Evolutionary conservation across 2,329 filamentous ascomycete species (phyloP).

Genomic region (Chaetothyriales sp.): DNA sequence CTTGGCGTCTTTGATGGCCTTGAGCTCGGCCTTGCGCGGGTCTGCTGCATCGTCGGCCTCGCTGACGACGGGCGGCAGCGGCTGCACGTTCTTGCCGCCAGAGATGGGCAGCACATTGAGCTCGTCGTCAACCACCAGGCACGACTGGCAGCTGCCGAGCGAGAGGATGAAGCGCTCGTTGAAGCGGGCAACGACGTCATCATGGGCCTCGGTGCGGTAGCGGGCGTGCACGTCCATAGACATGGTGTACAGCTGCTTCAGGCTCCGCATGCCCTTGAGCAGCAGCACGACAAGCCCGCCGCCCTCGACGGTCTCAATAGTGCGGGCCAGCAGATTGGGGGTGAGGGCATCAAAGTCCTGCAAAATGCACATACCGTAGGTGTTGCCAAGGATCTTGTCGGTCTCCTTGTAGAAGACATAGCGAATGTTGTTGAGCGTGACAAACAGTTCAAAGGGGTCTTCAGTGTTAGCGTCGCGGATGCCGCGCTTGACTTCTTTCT

Average conservation of each 20-base stretch:
- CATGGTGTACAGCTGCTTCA: slow-evolving; percentile 93
- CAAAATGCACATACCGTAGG: slow-evolving; percentile 94
- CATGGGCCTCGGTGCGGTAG: slow-evolving; percentile 91
- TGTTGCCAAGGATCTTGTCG: slow-evolving; percentile 95
- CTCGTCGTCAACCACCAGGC: slow-evolving; percentile 93
- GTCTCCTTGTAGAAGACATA: slow-evolving; percentile 99
- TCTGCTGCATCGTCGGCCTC: slow-evolving; percentile 60
- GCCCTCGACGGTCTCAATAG: slow-evolving; percentile 94
- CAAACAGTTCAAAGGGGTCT: slow-evolving; percentile 94
- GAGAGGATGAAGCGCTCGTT: slow-evolving; percentile 96
- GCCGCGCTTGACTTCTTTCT: slow-evolving; percentile 92
- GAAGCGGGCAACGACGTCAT: slow-evolving; percentile 88
- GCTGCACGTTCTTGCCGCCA: slow-evolving; percentile 77
- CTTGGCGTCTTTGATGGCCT: slow-evolving; percentile 73
- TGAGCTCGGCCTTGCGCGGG: slow-evolving; percentile 59
- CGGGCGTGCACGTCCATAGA: slow-evolving; percentile 97
- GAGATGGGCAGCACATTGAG: slow-evolving; percentile 95
- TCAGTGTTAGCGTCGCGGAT: slow-evolving; percentile 83
- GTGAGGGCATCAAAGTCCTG: slow-evolving; percentile 98
- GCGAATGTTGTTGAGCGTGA: slow-evolving; percentile 90
- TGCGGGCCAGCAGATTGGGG: slow-evolving; percentile 87
- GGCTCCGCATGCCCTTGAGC: slow-evolving; percentile 87
- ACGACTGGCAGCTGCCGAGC: slow-evolving; percentile 85
- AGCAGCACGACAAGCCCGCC: slow-evolving; percentile 82
- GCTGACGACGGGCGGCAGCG: slow-evolving; percentile 60